Evolutionary conservation across 2,329 filamentous ascomycete genomes (phyloP).

Genomic region (Fusarium dlaminii): DNA sequence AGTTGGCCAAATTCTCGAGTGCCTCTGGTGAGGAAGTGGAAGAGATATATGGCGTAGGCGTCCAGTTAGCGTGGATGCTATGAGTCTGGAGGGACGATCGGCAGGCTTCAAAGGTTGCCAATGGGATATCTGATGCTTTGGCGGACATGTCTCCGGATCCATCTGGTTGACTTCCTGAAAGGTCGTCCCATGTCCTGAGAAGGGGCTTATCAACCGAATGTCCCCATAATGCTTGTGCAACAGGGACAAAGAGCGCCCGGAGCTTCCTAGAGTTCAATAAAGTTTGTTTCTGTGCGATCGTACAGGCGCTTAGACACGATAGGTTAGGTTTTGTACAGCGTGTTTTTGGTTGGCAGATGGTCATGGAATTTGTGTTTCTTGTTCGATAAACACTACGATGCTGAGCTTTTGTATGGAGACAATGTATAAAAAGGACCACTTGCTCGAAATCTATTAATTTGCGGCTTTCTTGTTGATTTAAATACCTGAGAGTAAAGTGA

Average conservation of each 20-base stretch:
- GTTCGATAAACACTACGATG: not conserved
- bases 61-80: not conserved
- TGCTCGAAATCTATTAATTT: not conserved
- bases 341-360: not conserved
- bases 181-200: not conserved
- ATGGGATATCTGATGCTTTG: not conserved
- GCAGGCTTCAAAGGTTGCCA: not conserved
- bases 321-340: not conserved
- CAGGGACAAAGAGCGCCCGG: not conserved
- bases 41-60: not conserved
- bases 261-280: not conserved
- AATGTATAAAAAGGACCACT: no score
- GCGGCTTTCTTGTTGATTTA: not conserved
- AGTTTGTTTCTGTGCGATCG: no score
- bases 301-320: not conserved
- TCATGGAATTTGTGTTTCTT: not conserved
- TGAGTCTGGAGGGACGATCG: not conserved
- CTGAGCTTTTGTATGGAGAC: not conserved
- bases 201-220: not conserved
- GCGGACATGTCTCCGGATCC: not conserved
- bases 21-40: not conserved
- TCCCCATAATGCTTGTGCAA: not conserved
- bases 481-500: not conserved
- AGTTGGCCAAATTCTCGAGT: not conserved
- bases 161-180: slow-evolving; percentile 5